phyloP scores from a whole-genome alignment of 192 early-diverging fungal genomes.

The Coemansia umbellata region DNA sequence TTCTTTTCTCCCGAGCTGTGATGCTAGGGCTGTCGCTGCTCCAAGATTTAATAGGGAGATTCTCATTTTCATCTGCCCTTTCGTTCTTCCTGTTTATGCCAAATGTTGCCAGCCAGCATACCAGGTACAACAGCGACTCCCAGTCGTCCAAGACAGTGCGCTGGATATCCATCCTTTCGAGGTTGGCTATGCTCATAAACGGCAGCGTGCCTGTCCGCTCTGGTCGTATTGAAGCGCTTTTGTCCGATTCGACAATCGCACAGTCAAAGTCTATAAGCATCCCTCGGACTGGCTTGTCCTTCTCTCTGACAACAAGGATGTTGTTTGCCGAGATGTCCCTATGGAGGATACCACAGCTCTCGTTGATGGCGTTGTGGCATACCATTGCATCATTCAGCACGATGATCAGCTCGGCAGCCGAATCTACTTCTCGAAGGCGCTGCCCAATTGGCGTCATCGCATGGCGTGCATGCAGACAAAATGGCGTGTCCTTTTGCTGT shows the following conservation, averaged over 20 bases:
- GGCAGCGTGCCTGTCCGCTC: not conserved
- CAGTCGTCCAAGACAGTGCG: constrained; percentile 13
- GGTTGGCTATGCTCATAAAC: constrained; percentile 33
- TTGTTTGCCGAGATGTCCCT: constrained; percentile 27
- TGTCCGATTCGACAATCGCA: not conserved
- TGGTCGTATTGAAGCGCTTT: not conserved
- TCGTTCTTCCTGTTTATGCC: constrained; percentile 1
- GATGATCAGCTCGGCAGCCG: constrained; percentile 8
- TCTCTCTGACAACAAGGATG: constrained; percentile 5
- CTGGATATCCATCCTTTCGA: not conserved
- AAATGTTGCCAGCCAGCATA: constrained; percentile 18
- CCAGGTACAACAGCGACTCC: constrained; percentile 12
- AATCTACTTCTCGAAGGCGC: not conserved
- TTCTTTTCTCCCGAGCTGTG: too few species aligned
- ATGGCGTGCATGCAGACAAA: constrained; percentile 8
- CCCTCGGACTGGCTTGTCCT: constrained; percentile 1
- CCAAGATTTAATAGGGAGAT: too few species aligned
- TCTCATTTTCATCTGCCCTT: not conserved
- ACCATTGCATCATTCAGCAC: constrained; percentile 22
- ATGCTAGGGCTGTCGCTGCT: too few species aligned
- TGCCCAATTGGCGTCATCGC: constrained; percentile 11
- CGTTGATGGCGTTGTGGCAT: constrained; percentile 10
- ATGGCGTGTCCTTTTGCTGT: not conserved
- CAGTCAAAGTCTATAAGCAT: constrained; percentile 30
- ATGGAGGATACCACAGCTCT: constrained; percentile 17